Evolutionary conservation across 108 stramenopile genomes (phyloP).

Genomic region (Cylindrotheca closterium): DNA sequence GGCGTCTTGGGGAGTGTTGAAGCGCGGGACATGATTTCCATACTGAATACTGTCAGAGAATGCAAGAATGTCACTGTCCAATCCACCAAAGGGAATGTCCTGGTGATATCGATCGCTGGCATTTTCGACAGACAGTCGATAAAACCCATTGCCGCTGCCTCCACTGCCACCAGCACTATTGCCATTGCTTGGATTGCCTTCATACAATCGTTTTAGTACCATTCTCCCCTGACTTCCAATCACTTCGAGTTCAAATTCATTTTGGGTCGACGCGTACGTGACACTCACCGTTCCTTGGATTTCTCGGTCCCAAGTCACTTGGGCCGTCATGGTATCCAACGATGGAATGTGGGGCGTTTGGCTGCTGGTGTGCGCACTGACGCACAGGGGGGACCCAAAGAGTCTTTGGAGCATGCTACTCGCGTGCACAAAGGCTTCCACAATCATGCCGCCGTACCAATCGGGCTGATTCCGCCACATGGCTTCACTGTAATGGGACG

Average conservation of each 20-base stretch:
- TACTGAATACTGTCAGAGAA: slow-evolving; percentile 5
- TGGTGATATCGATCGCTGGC: not conserved
- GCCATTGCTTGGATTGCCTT: no score
- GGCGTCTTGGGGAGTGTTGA: slow-evolving; percentile 21
- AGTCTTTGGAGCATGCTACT: slow-evolving; percentile 1
- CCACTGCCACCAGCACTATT: no score
- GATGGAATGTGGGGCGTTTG: slow-evolving; percentile 3
- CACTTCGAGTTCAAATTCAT: slow-evolving; percentile 13
- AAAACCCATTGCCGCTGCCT: not conserved
- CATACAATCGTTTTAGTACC: not conserved
- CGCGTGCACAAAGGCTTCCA: slow-evolving; percentile 16
- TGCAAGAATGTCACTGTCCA: slow-evolving; percentile 19
- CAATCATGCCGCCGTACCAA: slow-evolving; percentile 22
- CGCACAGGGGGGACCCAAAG: not conserved
- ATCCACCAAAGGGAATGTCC: not conserved
- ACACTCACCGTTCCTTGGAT: slow-evolving; percentile 6
- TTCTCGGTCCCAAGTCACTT: not conserved
- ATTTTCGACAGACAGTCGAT: not conserved
- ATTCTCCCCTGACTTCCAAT: slow-evolving; percentile 10
- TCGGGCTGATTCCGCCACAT: slow-evolving; percentile 12
- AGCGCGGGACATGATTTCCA: slow-evolving; percentile 1
- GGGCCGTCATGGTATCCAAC: slow-evolving; percentile 14
- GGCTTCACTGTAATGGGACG: slow-evolving; percentile 1
- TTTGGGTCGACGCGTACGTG: slow-evolving; percentile 1
- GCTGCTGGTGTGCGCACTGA: slow-evolving; percentile 1